A percentile compares a stretch with the other conserved stretches of the same genome.
These are phyloP conservation scores for Plasmodium sp. DNA, from an alignment of 169 alveolate species.

Conservation along the genomic window DNA sequence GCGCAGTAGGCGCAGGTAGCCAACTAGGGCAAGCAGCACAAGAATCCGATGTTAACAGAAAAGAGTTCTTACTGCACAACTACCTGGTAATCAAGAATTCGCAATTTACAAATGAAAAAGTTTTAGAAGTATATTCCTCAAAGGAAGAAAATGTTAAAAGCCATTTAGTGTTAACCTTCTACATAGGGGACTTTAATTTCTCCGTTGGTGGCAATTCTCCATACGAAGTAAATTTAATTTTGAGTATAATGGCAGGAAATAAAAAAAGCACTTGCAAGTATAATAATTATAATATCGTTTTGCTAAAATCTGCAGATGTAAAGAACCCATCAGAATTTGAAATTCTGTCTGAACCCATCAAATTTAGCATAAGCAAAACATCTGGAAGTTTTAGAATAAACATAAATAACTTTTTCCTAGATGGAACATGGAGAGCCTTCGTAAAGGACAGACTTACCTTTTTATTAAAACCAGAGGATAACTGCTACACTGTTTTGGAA, in stretches of 20 bases:
- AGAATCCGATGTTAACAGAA: constrained; percentile 11
- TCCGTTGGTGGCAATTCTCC: neutral
- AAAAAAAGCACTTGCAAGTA: neutral
- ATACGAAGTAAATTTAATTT: constrained; percentile 22
- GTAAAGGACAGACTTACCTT: constrained; percentile 56
- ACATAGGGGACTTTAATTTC: constrained; percentile 43
- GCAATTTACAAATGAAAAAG: constrained; percentile 6
- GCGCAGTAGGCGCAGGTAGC: neutral
- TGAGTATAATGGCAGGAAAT: constrained; percentile 11
- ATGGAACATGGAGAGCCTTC: constrained; percentile 63
- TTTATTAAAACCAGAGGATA: constrained; percentile 35
- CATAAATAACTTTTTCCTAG: constrained; percentile 20
- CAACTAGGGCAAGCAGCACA: neutral
- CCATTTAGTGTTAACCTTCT: constrained; percentile 46
- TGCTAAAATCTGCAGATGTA: constrained; percentile 50
- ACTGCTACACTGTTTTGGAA: constrained; percentile 55
- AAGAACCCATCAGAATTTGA: constrained; percentile 51
- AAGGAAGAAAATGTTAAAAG: constrained; percentile 15
- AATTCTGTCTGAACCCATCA: constrained; percentile 25
- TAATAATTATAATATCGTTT: constrained; percentile 19
- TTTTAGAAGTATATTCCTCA: constrained; percentile 18
- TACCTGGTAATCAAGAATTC: constrained; percentile 40
- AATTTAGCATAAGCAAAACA: constrained; percentile 29
- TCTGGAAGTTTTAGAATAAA: constrained; percentile 44
- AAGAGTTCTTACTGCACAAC: constrained; percentile 59